Conservation (phyloP, 106 monocot genomes). For the Gastrodia elata region DNA sequence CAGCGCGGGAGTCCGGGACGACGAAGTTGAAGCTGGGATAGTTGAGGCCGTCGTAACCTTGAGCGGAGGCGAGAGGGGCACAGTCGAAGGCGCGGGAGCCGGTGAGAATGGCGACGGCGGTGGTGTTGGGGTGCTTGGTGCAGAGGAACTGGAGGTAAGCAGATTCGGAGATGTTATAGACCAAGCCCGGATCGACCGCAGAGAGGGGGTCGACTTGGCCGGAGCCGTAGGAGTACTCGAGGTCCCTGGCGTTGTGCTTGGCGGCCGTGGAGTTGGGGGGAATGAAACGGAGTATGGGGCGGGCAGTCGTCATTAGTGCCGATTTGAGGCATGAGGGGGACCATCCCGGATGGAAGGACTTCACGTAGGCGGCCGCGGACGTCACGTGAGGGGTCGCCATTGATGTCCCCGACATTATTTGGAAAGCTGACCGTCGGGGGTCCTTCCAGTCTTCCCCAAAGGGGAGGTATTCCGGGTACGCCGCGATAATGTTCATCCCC, state of each 20-base stretch:
- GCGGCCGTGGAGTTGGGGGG: neutral
- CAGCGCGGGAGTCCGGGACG: constrained; percentile 3
- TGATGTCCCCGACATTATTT: constrained; percentile 29
- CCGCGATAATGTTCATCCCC: constrained; percentile 18
- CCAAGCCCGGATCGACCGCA: constrained; percentile 36
- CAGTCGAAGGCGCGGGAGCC: constrained; percentile 22
- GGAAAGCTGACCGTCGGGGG: neutral
- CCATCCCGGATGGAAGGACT: constrained; percentile 27
- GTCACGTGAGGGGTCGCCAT: constrained; percentile 31
- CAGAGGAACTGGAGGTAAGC: constrained; percentile 39
- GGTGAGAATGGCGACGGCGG: constrained; percentile 14
- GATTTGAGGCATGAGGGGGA: constrained; percentile 30
- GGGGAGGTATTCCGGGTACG: constrained; percentile 2
- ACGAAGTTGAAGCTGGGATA: constrained; percentile 17
- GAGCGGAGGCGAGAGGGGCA: no score
- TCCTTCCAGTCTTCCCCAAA: neutral
- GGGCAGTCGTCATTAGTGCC: constrained; percentile 33
- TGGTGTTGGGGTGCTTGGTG: constrained; percentile 22
- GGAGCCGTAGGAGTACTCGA: constrained; percentile 27
- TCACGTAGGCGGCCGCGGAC: constrained; percentile 25
- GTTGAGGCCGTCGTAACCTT: constrained; percentile 11
- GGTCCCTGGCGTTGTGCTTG: neutral
- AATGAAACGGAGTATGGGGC: neutral
- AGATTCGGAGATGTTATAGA: constrained; percentile 24
- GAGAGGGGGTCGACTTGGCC: constrained; percentile 33